Conservation (phyloP, 1,284 basidiomycete species). For the Ceratobasidium sp. region DNA sequence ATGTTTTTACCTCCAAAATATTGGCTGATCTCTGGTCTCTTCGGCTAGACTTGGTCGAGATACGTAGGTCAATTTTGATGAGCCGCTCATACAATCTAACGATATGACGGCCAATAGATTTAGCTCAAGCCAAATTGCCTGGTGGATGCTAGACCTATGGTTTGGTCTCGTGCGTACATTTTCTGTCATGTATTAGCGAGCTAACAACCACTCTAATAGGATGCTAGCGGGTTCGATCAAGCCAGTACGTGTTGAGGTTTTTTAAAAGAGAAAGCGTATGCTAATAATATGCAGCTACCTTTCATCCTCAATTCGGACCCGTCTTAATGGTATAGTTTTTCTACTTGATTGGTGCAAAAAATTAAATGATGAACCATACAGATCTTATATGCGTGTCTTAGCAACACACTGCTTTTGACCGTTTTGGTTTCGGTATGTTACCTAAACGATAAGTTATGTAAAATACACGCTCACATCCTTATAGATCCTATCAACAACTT, state of each 20-base stretch:
- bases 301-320: constrained; percentile 89
- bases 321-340: constrained; percentile 75
- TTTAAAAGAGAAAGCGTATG: constrained; percentile 16
- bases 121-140: constrained; percentile 73
- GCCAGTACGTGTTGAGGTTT: constrained; percentile 66
- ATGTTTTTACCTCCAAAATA: not conserved
- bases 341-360: not conserved
- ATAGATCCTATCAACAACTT: constrained; percentile 93
- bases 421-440: constrained; percentile 55
- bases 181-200: not conserved
- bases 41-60: constrained; percentile 28
- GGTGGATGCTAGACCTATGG: constrained; percentile 92
- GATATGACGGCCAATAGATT: constrained; percentile 21
- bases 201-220: constrained; percentile 63
- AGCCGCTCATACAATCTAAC: too few relatives aligned
- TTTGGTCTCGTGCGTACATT: constrained; percentile 51
- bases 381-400: constrained; percentile 45
- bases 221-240: constrained; percentile 85
- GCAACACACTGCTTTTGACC: constrained; percentile 20
- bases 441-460: constrained; percentile 64
- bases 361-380: not conserved
- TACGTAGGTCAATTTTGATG: constrained; percentile 23
- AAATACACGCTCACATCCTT: constrained; percentile 83
- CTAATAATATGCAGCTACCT: constrained; percentile 62
- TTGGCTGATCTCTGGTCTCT: not conserved